Evolutionary conservation across 768 basidiomycete genomes (phyloP).

Genomic region (Dioszegia aurantiaca): DNA sequence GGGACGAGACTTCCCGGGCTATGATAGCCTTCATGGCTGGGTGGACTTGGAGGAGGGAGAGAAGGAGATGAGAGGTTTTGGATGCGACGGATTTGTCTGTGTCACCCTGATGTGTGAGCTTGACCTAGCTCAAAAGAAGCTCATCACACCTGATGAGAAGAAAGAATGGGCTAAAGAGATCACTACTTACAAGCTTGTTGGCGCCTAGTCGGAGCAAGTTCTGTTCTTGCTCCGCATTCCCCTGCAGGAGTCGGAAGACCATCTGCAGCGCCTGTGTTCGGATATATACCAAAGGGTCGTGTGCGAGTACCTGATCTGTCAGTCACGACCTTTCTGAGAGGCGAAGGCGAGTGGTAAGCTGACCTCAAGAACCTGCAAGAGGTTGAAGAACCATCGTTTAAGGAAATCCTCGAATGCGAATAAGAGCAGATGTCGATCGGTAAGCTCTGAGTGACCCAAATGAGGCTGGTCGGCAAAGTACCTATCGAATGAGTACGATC

Average conservation of each 20-base stretch:
- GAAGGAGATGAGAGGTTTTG: conserved; percentile 80
- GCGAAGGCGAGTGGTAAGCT: too few relatives aligned
- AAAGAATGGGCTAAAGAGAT: too few relatives aligned
- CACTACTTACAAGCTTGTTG: conserved; percentile 68
- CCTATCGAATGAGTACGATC: conserved; percentile 54
- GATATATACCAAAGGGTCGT: conserved; percentile 83
- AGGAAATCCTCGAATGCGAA: conserved; percentile 98
- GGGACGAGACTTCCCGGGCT: conserved; percentile 76
- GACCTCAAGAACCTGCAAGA: conserved; percentile 87
- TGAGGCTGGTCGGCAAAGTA: conserved; percentile 88
- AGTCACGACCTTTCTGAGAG: not conserved
- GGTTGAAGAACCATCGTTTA: conserved; percentile 91
- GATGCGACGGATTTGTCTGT: conserved; percentile 82
- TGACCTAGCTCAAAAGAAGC: too few relatives aligned
- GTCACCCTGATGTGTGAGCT: conserved; percentile 64
- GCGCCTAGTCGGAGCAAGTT: conserved; percentile 87
- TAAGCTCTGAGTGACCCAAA: conserved; percentile 59
- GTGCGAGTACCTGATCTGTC: conserved; percentile 63
- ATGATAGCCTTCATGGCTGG: conserved; percentile 89
- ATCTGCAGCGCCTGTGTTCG: conserved; percentile 77
- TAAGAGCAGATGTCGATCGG: conserved; percentile 69
- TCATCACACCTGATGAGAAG: too few relatives aligned
- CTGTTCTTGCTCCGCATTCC: conserved; percentile 95
- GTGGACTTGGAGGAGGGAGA: conserved; percentile 83
- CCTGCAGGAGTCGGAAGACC: conserved; percentile 73